Evolutionary conservation across 768 basidiomycete genomes (phyloP).

Genomic region (Pleurotus giganteus): DNA sequence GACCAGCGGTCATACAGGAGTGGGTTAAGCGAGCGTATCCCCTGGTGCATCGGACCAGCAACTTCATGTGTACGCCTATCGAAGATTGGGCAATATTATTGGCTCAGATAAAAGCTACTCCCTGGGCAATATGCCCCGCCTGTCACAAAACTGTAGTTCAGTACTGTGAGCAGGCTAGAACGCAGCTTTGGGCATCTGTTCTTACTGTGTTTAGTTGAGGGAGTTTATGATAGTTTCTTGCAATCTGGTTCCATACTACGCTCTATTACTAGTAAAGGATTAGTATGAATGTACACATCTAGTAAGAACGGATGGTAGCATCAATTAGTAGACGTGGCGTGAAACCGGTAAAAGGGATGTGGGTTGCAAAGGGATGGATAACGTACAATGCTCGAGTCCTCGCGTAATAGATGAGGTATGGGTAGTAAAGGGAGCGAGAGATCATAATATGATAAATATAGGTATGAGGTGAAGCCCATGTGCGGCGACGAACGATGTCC

Average conservation of each 20-base stretch:
- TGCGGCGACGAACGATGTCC: too few species aligned
- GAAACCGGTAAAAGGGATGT: too few species aligned
- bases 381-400: too few species aligned
- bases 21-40: background rate
- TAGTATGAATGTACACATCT: too few species aligned
- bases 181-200: background rate
- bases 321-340: too few species aligned
- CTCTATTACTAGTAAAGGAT: background rate
- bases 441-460: too few species aligned
- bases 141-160: background rate
- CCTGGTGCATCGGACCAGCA: background rate
- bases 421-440: too few species aligned
- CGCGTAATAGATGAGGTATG: too few species aligned
- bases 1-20: background rate
- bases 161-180: constrained; percentile 2
- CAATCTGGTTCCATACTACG: background rate
- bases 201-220: background rate
- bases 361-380: too few species aligned
- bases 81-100: constrained; percentile 1
- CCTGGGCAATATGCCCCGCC: background rate
- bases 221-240: background rate
- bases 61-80: constrained; percentile 4
- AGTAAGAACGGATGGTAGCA: too few species aligned
- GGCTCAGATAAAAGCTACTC: background rate
- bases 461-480: too few species aligned